A percentile compares a stretch with the other conserved stretches of the same genome.
Evolutionary conservation across 495 filamentous ascomycete genomes (phyloP).

Genomic region (Annulohypoxylon moriforme): DNA sequence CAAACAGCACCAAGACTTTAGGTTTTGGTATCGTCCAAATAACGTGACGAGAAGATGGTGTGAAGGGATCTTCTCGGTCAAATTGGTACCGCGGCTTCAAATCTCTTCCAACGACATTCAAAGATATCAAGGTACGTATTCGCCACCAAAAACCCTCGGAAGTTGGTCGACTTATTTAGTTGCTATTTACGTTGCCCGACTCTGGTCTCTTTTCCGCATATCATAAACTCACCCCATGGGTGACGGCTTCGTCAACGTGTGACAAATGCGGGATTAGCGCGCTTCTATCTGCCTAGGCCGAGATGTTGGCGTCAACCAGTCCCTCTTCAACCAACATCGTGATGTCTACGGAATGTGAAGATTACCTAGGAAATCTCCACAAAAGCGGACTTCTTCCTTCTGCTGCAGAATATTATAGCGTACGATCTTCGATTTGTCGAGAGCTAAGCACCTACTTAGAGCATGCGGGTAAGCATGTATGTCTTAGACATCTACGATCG

Average conservation of each 20-base stretch:
- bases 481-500: slow-evolving; percentile 42
- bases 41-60: slow-evolving; percentile 57
- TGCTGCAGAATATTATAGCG: slow-evolving; percentile 10
- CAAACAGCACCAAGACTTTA: slow-evolving; percentile 49
- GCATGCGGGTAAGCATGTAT: slow-evolving; percentile 36
- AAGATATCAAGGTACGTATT: slow-evolving; percentile 1
- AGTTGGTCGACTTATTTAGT: slow-evolving; percentile 10
- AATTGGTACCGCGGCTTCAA: slow-evolving; percentile 26
- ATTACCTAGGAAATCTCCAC: not conserved
- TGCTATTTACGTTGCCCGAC: slow-evolving; percentile 3
- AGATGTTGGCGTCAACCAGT: slow-evolving; percentile 14
- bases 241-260: slow-evolving; percentile 24
- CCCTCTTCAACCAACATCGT: slow-evolving; percentile 19
- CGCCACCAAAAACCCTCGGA: not conserved
- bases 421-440: slow-evolving; percentile 21
- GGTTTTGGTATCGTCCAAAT: slow-evolving; percentile 52
- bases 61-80: slow-evolving; percentile 49
- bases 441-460: slow-evolving; percentile 11
- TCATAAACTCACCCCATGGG: not conserved
- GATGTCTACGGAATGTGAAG: slow-evolving; percentile 9
- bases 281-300: slow-evolving; percentile 26
- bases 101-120: slow-evolving; percentile 23
- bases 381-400: slow-evolving; percentile 9
- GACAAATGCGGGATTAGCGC: slow-evolving; percentile 35
- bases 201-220: not conserved